phyloP scores from a whole-genome alignment of 2,329 filamentous ascomycete species.

The Penicillium sp. region DNA sequence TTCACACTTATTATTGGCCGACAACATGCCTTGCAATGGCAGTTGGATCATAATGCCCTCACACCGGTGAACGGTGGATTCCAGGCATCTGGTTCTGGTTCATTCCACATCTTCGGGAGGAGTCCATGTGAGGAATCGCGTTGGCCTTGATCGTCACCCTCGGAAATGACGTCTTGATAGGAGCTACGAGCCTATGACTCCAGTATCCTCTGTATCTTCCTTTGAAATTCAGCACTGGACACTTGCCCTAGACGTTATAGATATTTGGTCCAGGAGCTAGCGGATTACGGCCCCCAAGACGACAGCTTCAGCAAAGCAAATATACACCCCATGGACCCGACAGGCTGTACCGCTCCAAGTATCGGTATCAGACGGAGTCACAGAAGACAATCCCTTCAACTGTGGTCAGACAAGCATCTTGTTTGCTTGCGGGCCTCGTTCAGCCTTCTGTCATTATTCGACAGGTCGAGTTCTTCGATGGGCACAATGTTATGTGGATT shows the following conservation, averaged over 20 bases:
- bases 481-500: slow-evolving; percentile 7
- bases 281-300: neutral
- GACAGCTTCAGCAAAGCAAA: neutral
- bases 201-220: neutral
- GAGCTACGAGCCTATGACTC: neutral
- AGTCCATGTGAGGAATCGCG: neutral
- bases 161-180: neutral
- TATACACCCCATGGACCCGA: neutral
- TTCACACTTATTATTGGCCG: neutral
- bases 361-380: neutral
- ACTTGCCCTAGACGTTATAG: neutral
- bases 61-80: slow-evolving; percentile 8
- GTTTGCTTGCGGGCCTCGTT: neutral
- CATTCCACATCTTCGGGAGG: slow-evolving; percentile 4
- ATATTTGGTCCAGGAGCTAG: neutral
- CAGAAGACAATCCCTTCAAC: neutral
- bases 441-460: neutral
- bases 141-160: neutral
- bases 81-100: neutral
- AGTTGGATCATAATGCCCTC: slow-evolving; percentile 4
- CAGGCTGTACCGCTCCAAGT: neutral
- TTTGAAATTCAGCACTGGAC: neutral
- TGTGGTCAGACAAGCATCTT: neutral
- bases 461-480: slow-evolving; percentile 7
- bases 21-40: neutral